phyloP scores from a whole-genome alignment of 495 filamentous ascomycete species.

The Staphylotrichum longicolle region DNA sequence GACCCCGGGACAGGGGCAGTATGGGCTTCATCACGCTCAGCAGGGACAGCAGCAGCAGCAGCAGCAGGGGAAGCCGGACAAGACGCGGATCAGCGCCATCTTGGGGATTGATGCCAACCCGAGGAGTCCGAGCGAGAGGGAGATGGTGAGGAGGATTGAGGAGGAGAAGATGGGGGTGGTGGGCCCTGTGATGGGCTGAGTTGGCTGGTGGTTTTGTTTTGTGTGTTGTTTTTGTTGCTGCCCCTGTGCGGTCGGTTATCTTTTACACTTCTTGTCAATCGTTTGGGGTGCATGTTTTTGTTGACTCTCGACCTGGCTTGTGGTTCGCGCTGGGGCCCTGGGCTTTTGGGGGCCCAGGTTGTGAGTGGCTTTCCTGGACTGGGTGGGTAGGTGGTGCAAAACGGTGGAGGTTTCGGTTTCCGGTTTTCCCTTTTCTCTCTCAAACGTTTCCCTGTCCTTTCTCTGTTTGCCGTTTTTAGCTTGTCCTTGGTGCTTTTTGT shows the following conservation, averaged over 20 bases:
- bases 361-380: background rate
- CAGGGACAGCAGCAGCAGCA: too few relatives aligned
- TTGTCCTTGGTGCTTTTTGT: conserved; percentile 7
- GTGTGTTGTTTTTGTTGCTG: conserved; percentile 1
- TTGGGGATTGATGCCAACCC: conserved; percentile 54
- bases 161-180: conserved; percentile 36
- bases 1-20: conserved; percentile 15
- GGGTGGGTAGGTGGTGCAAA: background rate
- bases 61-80: conserved; percentile 38
- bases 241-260: background rate
- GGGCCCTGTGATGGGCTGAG: conserved; percentile 9
- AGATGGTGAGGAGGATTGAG: conserved; percentile 51
- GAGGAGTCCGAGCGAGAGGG: conserved; percentile 53
- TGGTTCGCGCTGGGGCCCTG: background rate
- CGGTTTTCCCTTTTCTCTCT: conserved; percentile 4
- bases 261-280: conserved; percentile 12
- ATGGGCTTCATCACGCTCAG: too few relatives aligned
- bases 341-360: background rate
- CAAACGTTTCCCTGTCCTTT: background rate
- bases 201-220: conserved; percentile 15
- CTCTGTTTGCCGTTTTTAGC: conserved; percentile 2
- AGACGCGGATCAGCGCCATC: conserved; percentile 55
- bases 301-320: conserved; percentile 4
- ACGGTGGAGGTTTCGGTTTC: conserved; percentile 5
- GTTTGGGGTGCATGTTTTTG: conserved; percentile 13